Base-by-base conservation (phyloP, 495 filamentous ascomycete genomes). In the Aspergillus leporis region DNA sequence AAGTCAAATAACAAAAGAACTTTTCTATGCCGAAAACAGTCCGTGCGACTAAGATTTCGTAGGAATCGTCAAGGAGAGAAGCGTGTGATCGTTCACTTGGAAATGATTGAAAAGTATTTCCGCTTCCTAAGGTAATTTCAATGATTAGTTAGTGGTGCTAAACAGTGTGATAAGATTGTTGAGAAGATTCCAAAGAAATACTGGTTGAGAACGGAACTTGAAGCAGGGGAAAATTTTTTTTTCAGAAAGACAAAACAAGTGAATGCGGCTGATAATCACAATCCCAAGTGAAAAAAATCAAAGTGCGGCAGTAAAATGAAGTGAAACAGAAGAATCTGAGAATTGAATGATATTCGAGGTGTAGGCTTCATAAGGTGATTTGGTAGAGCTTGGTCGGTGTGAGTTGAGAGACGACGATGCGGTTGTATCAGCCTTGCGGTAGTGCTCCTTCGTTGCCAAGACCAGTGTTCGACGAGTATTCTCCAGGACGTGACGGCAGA, bases 21-120 rank as follows among this genome's bases (percentile, higher is more conserved):
- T 62, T 68, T 68, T 66, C 59, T 61, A 65, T 58, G 50, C 55
- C 62, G 66, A 70, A 71, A 74, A 72, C 63, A 71, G 73, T 68
- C 66, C 66, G 71, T 62, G 64, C 61, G 66, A 72, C 63, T 67
- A 40, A 53, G 66, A 69, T 52, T 72, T 77, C 72, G 74, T 68
- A 67, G 61, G 70, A 70, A 68, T 78, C 74, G 75, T 77, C 68
- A 75, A 76, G 55, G 62, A 72, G 59, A 68, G 73, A 73, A 69
- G 64, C 63, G 72, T 74, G 56, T 62, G 70, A 68, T 76, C 70
- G 69, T 72, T 60, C 64, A 73, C 54, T 66, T 66, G 68, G 66
- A 69, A 67, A 74, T 60, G 66, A 76, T 67, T 55, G 55, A 56
- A 61, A 47, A 57, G 51, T 59, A 61, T 60, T 57, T 45, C 54